These are phyloP conservation scores for Tricholoma hemisulphureum DNA, from an alignment of 768 basidiomycete genomes.

Conservation along the genomic window DNA sequence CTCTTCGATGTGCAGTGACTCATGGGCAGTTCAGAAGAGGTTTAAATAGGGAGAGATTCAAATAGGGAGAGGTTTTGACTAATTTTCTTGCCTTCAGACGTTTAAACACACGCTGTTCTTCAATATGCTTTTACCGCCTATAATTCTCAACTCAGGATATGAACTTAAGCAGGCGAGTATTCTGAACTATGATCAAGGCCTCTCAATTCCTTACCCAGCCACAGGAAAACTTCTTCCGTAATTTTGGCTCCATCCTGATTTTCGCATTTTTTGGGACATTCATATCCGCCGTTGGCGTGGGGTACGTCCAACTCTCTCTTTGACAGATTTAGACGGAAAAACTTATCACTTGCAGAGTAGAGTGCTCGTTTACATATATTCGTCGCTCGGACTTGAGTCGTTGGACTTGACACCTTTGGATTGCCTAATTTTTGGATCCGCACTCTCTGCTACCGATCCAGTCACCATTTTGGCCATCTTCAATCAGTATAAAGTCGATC, in stretches of 20 bases:
- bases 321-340: conserved; percentile 1
- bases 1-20: neutral
- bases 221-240: conserved; percentile 97
- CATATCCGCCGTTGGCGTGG: conserved; percentile 93
- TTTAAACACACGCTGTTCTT: conserved; percentile 98
- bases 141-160: conserved; percentile 97
- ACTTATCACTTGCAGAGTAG: conserved; percentile 61
- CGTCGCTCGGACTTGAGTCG: conserved; percentile 88
- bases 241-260: conserved; percentile 92
- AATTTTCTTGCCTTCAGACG: conserved; percentile 51
- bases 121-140: conserved; percentile 96
- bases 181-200: neutral
- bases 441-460: conserved; percentile 95
- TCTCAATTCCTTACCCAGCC: conserved; percentile 6
- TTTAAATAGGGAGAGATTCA: neutral
- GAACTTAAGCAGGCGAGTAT: conserved; percentile 86
- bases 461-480: conserved; percentile 98
- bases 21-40: neutral
- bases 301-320: conserved; percentile 56
- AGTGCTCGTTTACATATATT: conserved; percentile 91
- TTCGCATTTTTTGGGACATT: conserved; percentile 96
- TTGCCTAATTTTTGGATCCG: conserved; percentile 95
- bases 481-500: conserved; percentile 98
- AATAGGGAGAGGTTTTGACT: neutral
- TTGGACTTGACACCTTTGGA: conserved; percentile 84